These are phyloP conservation scores for Cladosporium cucumerinum DNA, from an alignment of 2,329 filamentous ascomycete genomes.

Conservation along the genomic window DNA sequence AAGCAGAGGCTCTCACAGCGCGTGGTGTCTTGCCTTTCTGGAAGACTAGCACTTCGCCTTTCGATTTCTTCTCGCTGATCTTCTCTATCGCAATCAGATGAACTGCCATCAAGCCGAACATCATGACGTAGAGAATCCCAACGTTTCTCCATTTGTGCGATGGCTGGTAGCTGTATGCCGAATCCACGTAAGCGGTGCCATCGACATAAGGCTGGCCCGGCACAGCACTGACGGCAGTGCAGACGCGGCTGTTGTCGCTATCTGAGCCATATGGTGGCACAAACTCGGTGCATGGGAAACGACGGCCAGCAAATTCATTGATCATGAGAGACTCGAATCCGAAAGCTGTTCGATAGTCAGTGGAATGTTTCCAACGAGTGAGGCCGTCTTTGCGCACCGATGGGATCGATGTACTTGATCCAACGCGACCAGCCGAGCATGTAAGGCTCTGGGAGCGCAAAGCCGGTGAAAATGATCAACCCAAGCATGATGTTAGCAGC, in stretches of 20 bases:
- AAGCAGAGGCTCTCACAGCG: no score
- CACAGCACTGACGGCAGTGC: conserved; percentile 41
- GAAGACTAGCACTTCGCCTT: conserved; percentile 52
- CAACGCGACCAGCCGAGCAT: conserved; percentile 79
- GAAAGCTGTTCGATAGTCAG: conserved; percentile 49
- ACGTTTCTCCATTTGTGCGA: conserved; percentile 48
- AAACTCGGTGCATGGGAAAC: conserved; percentile 50
- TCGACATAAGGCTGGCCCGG: conserved; percentile 38
- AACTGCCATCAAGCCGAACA: conserved; percentile 40
- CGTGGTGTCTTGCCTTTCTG: conserved; percentile 41
- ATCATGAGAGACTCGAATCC: conserved; percentile 67
- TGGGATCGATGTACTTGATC: conserved; percentile 77
- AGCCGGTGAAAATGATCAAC: conserved; percentile 67
- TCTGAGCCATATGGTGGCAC: neutral
- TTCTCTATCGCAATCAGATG: conserved; percentile 47
- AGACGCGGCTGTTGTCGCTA: conserved; percentile 32
- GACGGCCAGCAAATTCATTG: conserved; percentile 71
- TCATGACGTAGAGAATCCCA: conserved; percentile 46
- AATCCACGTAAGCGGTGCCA: conserved; percentile 38
- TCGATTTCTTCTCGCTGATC: conserved; percentile 50
- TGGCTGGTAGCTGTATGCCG: conserved; percentile 33
- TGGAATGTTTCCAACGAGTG: no score
- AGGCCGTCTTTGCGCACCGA: conserved; percentile 35
- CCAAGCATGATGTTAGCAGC: conserved; percentile 59
- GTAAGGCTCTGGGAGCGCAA: conserved; percentile 55